Evolutionary conservation across 192 early-diverging fungal species (phyloP).

Genomic region (Cetraspora pellucida): DNA sequence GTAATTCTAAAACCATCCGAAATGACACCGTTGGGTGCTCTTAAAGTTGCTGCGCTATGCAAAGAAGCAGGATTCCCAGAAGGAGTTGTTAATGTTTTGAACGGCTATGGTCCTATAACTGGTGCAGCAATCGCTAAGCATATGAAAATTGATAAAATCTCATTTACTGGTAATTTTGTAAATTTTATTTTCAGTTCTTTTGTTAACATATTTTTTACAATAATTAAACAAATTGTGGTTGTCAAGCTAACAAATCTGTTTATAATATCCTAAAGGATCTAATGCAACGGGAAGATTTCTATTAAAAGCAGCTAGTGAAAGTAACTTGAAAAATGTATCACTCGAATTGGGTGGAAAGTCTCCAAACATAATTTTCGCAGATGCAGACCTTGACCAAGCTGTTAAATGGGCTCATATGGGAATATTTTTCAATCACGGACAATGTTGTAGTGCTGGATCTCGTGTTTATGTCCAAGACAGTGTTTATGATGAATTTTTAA

Average conservation of each 20-base stretch:
- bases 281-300: constrained; percentile 67
- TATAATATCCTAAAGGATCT: constrained; percentile 46
- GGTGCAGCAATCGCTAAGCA: constrained; percentile 73
- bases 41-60: constrained; percentile 65
- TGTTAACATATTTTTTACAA: neutral
- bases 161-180: constrained; percentile 68
- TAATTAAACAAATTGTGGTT: neutral
- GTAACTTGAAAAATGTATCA: constrained; percentile 73
- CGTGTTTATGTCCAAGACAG: constrained; percentile 74
- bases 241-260: neutral
- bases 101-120: constrained; percentile 69
- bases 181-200: neutral
- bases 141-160: constrained; percentile 65
- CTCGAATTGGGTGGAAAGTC: constrained; percentile 91
- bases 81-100: constrained; percentile 84
- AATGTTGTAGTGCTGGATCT: constrained; percentile 78
- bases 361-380: constrained; percentile 77
- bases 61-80: constrained; percentile 71
- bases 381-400: constrained; percentile 74
- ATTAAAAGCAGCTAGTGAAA: constrained; percentile 60
- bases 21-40: constrained; percentile 62
- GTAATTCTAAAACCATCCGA: constrained; percentile 80
- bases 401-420: constrained; percentile 64
- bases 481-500: constrained; percentile 70
- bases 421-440: constrained; percentile 84